These are phyloP conservation scores for Ceriops zippeliana DNA, from an alignment of 345 rosid genomes.

Conservation along the genomic window DNA sequence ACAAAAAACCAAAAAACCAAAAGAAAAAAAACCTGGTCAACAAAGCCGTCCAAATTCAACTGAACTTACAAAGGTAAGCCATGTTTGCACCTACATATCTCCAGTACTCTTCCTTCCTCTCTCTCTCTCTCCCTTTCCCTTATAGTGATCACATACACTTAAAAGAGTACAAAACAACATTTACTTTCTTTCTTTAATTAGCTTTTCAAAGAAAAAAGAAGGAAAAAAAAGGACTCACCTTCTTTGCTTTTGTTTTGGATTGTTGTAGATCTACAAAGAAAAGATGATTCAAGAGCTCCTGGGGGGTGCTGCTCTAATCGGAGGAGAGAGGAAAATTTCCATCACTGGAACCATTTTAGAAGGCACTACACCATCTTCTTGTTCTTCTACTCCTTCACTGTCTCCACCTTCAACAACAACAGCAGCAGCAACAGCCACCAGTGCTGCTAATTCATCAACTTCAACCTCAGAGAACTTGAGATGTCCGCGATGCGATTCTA, in stretches of 20 bases:
- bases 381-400: constrained; percentile 30
- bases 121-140: background rate
- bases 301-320: constrained; percentile 43
- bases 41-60: constrained; percentile 19
- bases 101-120: background rate
- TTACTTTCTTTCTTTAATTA: constrained; percentile 35
- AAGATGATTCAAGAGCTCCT: constrained; percentile 71
- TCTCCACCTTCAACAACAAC: constrained; percentile 16
- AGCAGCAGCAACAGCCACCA: constrained; percentile 2
- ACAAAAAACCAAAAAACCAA: background rate
- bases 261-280: constrained; percentile 51
- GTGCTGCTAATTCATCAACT: constrained; percentile 25
- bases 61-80: constrained; percentile 32
- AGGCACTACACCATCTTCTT: constrained; percentile 32
- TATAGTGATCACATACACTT: constrained; percentile 17
- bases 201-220: constrained; percentile 23
- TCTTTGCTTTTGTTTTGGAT: constrained; percentile 56
- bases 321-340: constrained; percentile 42
- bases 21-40: constrained; percentile 7
- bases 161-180: constrained; percentile 30
- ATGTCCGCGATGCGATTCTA: constrained; percentile 70
- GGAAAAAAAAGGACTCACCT: constrained; percentile 18
- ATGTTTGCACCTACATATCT: constrained; percentile 14
- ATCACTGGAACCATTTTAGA: constrained; percentile 42
- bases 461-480: constrained; percentile 42